These are phyloP conservation scores for Musa balbisiana DNA, from an alignment of 202 grass and related monocot genomes.

Conservation along the genomic window DNA sequence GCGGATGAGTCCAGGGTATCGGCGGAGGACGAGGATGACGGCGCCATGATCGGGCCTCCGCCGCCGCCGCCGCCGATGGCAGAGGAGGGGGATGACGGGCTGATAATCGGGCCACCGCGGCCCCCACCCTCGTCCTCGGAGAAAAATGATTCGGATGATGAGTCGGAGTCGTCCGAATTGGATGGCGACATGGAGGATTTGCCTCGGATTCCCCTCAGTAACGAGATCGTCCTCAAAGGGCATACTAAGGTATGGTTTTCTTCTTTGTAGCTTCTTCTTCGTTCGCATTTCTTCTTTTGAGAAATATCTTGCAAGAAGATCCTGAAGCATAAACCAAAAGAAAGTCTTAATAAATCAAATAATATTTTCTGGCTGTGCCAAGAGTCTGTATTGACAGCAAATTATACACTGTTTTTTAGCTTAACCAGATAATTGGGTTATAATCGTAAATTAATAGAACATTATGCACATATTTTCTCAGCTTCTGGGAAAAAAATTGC, in stretches of 20 bases:
- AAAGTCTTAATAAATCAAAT: not conserved
- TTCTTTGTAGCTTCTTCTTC: not conserved
- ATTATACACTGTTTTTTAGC: not conserved
- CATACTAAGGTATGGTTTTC: slow-evolving; percentile 61
- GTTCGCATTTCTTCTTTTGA: not conserved
- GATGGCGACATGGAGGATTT: slow-evolving; percentile 37
- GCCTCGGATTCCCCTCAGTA: slow-evolving; percentile 67
- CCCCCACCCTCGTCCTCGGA: slow-evolving; percentile 20
- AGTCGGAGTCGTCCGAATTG: slow-evolving; percentile 27
- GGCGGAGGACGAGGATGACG: slow-evolving; percentile 29
- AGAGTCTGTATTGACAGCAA: not conserved
- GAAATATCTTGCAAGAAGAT: not conserved
- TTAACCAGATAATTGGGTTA: not conserved
- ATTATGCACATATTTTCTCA: not conserved
- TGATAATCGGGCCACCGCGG: slow-evolving; percentile 58
- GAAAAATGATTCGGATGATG: slow-evolving; percentile 3
- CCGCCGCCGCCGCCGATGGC: slow-evolving; percentile 15
- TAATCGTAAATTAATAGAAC: not conserved
- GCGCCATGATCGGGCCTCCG: slow-evolving; percentile 45
- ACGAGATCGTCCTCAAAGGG: slow-evolving; percentile 78
- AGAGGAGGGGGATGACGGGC: slow-evolving; percentile 26
- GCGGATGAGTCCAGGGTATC: not conserved
- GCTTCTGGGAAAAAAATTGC: not conserved
- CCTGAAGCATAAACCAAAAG: not conserved
- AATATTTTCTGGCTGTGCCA: not conserved